Conservation (phyloP, 176 grass and related monocot species). For the Phoenix roebelenii region DNA sequence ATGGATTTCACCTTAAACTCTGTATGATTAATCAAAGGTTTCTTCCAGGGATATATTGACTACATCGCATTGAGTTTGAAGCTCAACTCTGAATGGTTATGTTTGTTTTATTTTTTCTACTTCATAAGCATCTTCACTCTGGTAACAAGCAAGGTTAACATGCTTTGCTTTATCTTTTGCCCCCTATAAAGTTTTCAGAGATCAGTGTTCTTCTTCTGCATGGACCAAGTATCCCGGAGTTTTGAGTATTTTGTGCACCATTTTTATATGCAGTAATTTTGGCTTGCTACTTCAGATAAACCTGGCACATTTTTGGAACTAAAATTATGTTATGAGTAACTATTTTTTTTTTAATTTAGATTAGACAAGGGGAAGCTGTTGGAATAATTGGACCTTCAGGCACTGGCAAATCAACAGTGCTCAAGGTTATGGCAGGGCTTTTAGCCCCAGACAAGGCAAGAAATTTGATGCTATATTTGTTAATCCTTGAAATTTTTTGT, state of each 20-base stretch:
- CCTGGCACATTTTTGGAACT: too few relatives aligned
- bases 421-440: conserved; percentile 96
- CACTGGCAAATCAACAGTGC: conserved; percentile 90
- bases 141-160: not conserved
- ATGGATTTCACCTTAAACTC: too few relatives aligned
- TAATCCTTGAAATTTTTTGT: not conserved
- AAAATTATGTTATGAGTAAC: not conserved
- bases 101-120: not conserved
- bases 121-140: not conserved
- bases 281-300: too few relatives aligned
- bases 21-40: too few relatives aligned
- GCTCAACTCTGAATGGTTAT: too few relatives aligned
- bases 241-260: too few relatives aligned
- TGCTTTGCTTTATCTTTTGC: not conserved
- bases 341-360: conserved; percentile 35
- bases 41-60: too few relatives aligned
- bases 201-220: too few relatives aligned
- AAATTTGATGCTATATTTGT: conserved; percentile 8
- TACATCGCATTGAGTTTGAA: too few relatives aligned
- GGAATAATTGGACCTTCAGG: conserved; percentile 96
- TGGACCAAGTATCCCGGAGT: too few relatives aligned
- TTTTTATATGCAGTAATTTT: too few relatives aligned
- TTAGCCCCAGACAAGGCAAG: conserved; percentile 71
- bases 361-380: conserved; percentile 95
- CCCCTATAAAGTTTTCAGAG: too few relatives aligned